Conservation (phyloP, 345 rosid species). For the Arabis alpina region DNA sequence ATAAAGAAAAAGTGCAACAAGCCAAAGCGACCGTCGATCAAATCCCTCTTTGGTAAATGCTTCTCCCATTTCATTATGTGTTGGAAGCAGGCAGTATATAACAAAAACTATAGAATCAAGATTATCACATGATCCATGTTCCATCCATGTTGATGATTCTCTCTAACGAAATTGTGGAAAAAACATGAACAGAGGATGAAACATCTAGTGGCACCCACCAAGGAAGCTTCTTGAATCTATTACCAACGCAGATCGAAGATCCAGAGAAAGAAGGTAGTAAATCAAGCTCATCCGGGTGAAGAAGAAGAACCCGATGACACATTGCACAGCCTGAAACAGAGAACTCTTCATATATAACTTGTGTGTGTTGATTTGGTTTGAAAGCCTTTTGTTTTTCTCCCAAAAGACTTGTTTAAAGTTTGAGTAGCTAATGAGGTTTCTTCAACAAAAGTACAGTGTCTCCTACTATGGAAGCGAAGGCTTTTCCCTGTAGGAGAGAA, state of each 20-base stretch:
- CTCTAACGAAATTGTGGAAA: conserved; percentile 12
- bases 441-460: conserved; percentile 31
- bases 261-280: conserved; percentile 55
- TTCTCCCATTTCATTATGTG: background rate
- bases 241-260: conserved; percentile 68
- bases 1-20: conserved; percentile 87
- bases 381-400: conserved; percentile 27
- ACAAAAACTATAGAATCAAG: background rate
- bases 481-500: conserved; percentile 6
- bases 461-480: conserved; percentile 33
- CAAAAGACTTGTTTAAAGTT: conserved; percentile 24
- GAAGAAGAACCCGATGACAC: background rate
- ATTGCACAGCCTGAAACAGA: conserved; percentile 39
- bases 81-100: background rate
- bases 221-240: conserved; percentile 83
- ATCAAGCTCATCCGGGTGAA: conserved; percentile 39
- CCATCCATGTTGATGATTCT: background rate
- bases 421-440: conserved; percentile 26
- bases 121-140: background rate
- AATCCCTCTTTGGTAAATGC: conserved; percentile 89
- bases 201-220: conserved; percentile 42
- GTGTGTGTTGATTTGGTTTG: conserved; percentile 38
- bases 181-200: conserved; percentile 69
- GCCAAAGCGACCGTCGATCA: conserved; percentile 92
- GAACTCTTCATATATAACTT: conserved; percentile 31